These are phyloP conservation scores for Exophiala xenobiotica DNA, from an alignment of 2,329 filamentous ascomycete species.

Conservation along the genomic window DNA sequence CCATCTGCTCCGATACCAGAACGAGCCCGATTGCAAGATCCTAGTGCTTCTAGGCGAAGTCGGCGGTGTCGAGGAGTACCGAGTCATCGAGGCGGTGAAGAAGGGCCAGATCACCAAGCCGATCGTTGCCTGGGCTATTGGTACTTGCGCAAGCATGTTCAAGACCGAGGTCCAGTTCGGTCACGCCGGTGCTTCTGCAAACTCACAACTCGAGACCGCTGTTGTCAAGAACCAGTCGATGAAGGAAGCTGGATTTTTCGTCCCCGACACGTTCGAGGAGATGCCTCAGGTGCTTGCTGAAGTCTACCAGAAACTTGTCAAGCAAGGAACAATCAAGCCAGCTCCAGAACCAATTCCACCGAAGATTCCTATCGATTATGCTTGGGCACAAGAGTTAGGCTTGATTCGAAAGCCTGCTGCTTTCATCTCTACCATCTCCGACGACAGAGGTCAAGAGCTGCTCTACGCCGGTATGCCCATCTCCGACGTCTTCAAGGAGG, in stretches of 20 bases:
- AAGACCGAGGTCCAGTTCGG: slow-evolving; percentile 99
- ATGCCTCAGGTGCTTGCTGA: slow-evolving; percentile 72
- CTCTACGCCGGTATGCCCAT: slow-evolving; percentile 99
- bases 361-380: slow-evolving; percentile 99
- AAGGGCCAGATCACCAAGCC: slow-evolving; percentile 93
- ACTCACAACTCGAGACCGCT: slow-evolving; percentile 98
- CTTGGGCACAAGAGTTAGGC: slow-evolving; percentile 98
- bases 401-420: slow-evolving; percentile 99
- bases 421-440: slow-evolving; percentile 99
- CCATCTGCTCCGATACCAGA: slow-evolving; percentile 93
- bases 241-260: slow-evolving; percentile 89
- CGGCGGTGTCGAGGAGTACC: slow-evolving; percentile 99
- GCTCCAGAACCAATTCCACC: slow-evolving; percentile 86
- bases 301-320: slow-evolving; percentile 87
- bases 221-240: slow-evolving; percentile 96
- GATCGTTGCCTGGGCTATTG: slow-evolving; percentile 98
- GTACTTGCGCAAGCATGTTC: slow-evolving; percentile 99
- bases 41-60: slow-evolving; percentile 94
- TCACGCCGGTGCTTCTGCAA: slow-evolving; percentile 97
- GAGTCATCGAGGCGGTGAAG: slow-evolving; percentile 98
- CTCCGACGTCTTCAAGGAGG: slow-evolving; percentile 98
- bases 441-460: slow-evolving; percentile 98
- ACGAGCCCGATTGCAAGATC: slow-evolving; percentile 97
- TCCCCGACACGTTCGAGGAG: slow-evolving; percentile 96
- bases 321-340: slow-evolving; percentile 79